These are phyloP conservation scores for Mucor sp. DNA, from an alignment of 371 early-diverging fungal species.

Conservation along the genomic window DNA sequence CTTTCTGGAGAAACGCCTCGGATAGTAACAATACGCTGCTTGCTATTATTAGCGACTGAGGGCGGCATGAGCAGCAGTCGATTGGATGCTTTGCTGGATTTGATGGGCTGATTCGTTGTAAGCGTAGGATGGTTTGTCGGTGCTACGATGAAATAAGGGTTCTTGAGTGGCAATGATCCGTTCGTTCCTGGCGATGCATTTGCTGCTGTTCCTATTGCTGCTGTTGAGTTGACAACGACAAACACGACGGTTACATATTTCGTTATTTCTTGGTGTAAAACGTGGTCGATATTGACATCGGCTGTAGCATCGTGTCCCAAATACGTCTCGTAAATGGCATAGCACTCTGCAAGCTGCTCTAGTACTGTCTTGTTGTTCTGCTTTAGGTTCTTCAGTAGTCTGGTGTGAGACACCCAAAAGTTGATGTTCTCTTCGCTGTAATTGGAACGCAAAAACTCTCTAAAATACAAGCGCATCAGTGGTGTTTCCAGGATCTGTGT, in stretches of 20 bases:
- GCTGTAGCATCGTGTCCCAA: constrained; percentile 45
- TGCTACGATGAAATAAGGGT: neutral
- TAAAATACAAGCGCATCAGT: constrained; percentile 58
- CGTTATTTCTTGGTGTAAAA: constrained; percentile 43
- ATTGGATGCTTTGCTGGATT: neutral
- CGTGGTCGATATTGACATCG: constrained; percentile 62
- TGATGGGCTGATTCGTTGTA: neutral
- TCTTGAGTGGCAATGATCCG: neutral
- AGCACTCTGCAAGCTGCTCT: constrained; percentile 51
- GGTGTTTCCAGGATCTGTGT: constrained; percentile 61
- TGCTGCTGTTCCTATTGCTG: neutral
- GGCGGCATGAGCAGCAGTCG: constrained; percentile 14
- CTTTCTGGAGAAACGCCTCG: constrained; percentile 14
- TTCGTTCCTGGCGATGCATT: neutral
- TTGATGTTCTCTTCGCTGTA: constrained; percentile 68
- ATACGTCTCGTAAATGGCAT: constrained; percentile 60
- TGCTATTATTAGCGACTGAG: neutral
- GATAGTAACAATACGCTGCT: constrained; percentile 6
- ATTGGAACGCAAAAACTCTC: constrained; percentile 60
- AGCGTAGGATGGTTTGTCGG: neutral
- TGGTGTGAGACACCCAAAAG: constrained; percentile 57
- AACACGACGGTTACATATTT: constrained; percentile 29
- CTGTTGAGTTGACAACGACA: neutral
- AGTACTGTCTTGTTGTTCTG: constrained; percentile 13
- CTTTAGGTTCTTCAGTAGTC: constrained; percentile 26